Base-by-base conservation (phyloP, 371 early-diverging fungal genomes). In the Zychaea mexicana region DNA sequence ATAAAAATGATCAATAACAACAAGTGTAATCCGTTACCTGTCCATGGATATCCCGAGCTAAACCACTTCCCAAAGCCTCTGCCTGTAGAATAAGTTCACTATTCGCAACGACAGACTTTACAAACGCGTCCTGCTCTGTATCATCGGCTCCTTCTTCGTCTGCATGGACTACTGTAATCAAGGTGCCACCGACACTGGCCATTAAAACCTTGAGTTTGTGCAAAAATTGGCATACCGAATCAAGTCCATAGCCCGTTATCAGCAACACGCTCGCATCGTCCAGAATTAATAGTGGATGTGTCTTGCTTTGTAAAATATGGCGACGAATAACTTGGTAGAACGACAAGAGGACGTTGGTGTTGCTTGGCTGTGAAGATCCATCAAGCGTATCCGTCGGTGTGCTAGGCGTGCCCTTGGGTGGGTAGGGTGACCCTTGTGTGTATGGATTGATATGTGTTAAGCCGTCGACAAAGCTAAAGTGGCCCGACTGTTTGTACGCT, bases 1-100 rank as follows among this genome's bases (percentile, higher is more conserved):
- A 7, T 12, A 42, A 12, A 12, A 42, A 42, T 7, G 15, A 6
- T 17, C 4, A 42, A 42, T 42, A 42, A 42, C 42, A 42, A 42
- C 7, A 15, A 39, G 10, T 13, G 53, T 52, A 52, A 28, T 19
- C 24, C 45, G 45, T 56, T 69, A 83, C 85, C 77, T 89, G 85
- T 26, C 91, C 91, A 65, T 88, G 85, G 0, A 91, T 85, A 52
- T 90, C 90, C 45, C 86, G 78, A 19, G 88, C 85, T 36, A 83
- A 73, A 22, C 91, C 91, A 60, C 89, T 88, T 49, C 80, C 77
- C 13, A 91, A 69, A 2, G 84, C 83, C 31, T 83, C 73, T 7
- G 88, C 86, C 46, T 86, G 83, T 26, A 91, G 64, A 1, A 88
- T 72, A 58, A 85, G 69, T 31, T 85, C 84, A 0, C 85, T 82